Evolutionary conservation across 164 flowering plant species (phyloP).

Genomic region (Piper longum): DNA sequence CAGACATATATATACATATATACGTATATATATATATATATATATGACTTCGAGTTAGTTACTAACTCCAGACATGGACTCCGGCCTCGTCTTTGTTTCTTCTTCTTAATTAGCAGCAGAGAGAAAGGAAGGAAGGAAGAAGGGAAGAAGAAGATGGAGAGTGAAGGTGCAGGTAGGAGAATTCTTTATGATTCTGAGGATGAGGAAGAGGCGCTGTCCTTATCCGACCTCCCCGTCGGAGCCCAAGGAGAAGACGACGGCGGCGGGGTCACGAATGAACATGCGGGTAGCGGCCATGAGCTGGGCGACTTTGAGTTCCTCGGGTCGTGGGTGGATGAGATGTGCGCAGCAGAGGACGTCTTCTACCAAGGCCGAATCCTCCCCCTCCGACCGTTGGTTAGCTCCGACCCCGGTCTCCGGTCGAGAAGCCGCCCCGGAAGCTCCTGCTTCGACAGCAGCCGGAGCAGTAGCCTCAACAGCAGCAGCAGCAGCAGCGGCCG

Average conservation of each 20-base stretch:
- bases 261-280: background rate
- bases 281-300: background rate
- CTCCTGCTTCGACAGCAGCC: background rate
- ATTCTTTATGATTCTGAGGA: background rate
- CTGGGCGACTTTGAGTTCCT: background rate
- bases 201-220: conserved; percentile 1
- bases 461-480: background rate
- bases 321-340: conserved; percentile 5
- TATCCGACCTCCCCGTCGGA: background rate
- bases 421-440: background rate
- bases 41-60: background rate
- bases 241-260: background rate
- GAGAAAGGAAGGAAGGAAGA: background rate
- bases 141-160: too few species aligned
- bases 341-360: conserved; percentile 56
- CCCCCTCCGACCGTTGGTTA: conserved; percentile 39
- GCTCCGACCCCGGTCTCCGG: conserved; percentile 15
- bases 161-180: too few species aligned
- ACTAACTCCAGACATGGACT: background rate
- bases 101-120: background rate
- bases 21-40: background rate
- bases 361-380: conserved; percentile 52
- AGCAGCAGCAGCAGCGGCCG: conserved; percentile 2
- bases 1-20: too few species aligned
- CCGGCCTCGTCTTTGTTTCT: background rate